These are phyloP conservation scores for Stephanodiscus minutulus DNA, from an alignment of 108 stramenopile species.

Conservation along the genomic window DNA sequence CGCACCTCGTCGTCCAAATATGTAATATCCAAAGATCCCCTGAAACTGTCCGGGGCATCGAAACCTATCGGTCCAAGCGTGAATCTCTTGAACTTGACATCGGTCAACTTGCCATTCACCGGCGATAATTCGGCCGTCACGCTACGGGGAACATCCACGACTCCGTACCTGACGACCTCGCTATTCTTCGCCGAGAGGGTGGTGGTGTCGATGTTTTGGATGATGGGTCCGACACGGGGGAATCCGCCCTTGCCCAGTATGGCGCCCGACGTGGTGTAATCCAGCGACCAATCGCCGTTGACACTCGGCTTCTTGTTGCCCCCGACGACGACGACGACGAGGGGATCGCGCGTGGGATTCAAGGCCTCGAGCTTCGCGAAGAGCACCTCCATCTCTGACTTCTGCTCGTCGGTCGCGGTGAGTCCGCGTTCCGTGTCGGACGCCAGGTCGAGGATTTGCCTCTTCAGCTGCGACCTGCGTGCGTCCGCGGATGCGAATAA, in stretches of 20 bases:
- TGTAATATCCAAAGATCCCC: constrained; percentile 54
- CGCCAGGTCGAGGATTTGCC: constrained; percentile 43
- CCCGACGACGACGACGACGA: constrained; percentile 11
- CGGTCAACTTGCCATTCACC: constrained; percentile 42
- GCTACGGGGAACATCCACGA: constrained; percentile 44
- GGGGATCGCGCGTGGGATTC: constrained; percentile 51
- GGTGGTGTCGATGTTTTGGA: constrained; percentile 54
- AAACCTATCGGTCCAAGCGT: constrained; percentile 53
- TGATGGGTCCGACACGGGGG: constrained; percentile 48
- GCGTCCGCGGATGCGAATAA: constrained; percentile 15
- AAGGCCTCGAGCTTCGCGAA: constrained; percentile 48
- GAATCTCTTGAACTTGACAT: constrained; percentile 61
- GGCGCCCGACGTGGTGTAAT: constrained; percentile 57
- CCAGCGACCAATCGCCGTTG: constrained; percentile 59
- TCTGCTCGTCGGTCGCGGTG: constrained; percentile 51
- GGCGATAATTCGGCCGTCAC: constrained; percentile 52
- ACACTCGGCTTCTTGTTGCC: constrained; percentile 32
- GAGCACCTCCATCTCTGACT: constrained; percentile 36
- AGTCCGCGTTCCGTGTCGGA: constrained; percentile 48
- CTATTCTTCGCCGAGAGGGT: constrained; percentile 53
- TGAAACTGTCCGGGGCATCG: constrained; percentile 58
- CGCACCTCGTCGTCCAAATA: constrained; percentile 65
- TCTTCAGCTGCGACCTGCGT: constrained; percentile 41
- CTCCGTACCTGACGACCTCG: constrained; percentile 50
- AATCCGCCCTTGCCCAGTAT: constrained; percentile 54